A percentile compares a stretch with the other conserved stretches of the same genome.
These are phyloP conservation scores for Scorias spongiosa DNA, from an alignment of 2,329 filamentous ascomycete species.

Conservation along the genomic window DNA sequence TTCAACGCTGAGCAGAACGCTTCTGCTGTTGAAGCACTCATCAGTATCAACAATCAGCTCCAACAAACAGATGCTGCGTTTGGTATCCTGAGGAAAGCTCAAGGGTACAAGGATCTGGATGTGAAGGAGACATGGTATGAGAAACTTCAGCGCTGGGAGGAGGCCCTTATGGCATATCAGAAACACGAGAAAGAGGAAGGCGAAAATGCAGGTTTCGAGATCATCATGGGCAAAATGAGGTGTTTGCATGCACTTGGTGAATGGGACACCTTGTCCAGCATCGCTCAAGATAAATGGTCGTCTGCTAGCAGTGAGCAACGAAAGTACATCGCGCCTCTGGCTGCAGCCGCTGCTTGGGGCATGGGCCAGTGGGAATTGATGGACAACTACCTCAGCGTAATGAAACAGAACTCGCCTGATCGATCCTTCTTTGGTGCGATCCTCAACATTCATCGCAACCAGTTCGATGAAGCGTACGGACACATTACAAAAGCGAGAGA, in stretches of 20 bases:
- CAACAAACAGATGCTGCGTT: slow-evolving; percentile 98
- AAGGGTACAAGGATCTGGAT: slow-evolving; percentile 90
- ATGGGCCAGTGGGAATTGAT: slow-evolving; percentile 94
- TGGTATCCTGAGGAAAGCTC: slow-evolving; percentile 88
- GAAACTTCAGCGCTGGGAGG: slow-evolving; percentile 95
- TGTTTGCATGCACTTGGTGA: slow-evolving; percentile 94
- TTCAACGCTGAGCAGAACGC: slow-evolving; percentile 96
- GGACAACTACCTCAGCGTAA: slow-evolving; percentile 90
- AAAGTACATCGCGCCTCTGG: slow-evolving; percentile 78
- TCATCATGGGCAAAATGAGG: slow-evolving; percentile 99
- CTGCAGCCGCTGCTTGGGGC: slow-evolving; percentile 92
- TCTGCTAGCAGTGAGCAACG: slow-evolving; percentile 78
- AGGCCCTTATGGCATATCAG: slow-evolving; percentile 83
- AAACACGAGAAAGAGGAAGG: slow-evolving; percentile 62
- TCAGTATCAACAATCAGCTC: slow-evolving; percentile 98
- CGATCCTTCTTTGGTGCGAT: slow-evolving; percentile 97
- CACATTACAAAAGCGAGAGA: slow-evolving; percentile 88
- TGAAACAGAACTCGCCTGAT: slow-evolving; percentile 88
- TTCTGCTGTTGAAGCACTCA: slow-evolving; percentile 87
- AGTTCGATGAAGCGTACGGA: slow-evolving; percentile 77
- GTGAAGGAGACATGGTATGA: slow-evolving; percentile 98
- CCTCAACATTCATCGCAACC: slow-evolving; percentile 82
- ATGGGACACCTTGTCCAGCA: slow-evolving; percentile 80
- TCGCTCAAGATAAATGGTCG: slow-evolving; percentile 88
- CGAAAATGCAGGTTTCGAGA: slow-evolving; percentile 55